Percentiles rank a stretch among this genome's conserved stretches.
Conservation (phyloP, 1,139 yeast genomes). For the Trichomonascaceae sp. region DNA sequence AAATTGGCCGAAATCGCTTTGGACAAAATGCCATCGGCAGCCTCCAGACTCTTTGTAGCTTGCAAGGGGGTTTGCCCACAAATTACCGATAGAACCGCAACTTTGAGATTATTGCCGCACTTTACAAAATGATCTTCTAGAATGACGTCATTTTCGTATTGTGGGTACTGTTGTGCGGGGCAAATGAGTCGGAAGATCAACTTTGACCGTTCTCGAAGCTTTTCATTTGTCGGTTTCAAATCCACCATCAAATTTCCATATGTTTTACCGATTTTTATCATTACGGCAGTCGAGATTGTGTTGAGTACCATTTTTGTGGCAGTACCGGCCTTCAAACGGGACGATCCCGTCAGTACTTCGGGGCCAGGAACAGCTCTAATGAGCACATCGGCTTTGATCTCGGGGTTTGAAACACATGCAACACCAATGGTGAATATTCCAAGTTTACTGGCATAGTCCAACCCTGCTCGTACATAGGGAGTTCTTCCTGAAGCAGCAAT, state of each 20-base stretch:
- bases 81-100: constrained; percentile 24
- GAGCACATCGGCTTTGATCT: constrained; percentile 19
- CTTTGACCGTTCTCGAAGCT: constrained; percentile 21
- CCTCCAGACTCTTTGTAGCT: constrained; percentile 15
- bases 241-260: constrained; percentile 28
- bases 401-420: constrained; percentile 24
- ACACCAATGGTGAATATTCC: constrained; percentile 24
- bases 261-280: constrained; percentile 26
- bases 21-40: constrained; percentile 14
- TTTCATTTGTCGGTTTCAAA: constrained; percentile 22
- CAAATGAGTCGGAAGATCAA: constrained; percentile 21
- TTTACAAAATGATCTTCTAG: constrained; percentile 14
- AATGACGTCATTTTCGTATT: constrained; percentile 1
- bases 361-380: constrained; percentile 25
- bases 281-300: constrained; percentile 24
- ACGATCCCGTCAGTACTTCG: constrained; percentile 26
- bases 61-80: constrained; percentile 20
- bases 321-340: constrained; percentile 28
- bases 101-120: constrained; percentile 20
- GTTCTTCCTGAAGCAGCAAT: constrained; percentile 29
- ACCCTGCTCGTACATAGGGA: constrained; percentile 25
- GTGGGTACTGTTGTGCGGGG: constrained; percentile 4
- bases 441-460: constrained; percentile 19
- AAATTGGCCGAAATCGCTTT: constrained; percentile 2
- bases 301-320: constrained; percentile 27